Percentiles rank a stretch among this genome's conserved stretches.
These are phyloP conservation scores for Ceratobasidium sp. DNA, from an alignment of 1,284 basidiomycete genomes.

Conservation along the genomic window DNA sequence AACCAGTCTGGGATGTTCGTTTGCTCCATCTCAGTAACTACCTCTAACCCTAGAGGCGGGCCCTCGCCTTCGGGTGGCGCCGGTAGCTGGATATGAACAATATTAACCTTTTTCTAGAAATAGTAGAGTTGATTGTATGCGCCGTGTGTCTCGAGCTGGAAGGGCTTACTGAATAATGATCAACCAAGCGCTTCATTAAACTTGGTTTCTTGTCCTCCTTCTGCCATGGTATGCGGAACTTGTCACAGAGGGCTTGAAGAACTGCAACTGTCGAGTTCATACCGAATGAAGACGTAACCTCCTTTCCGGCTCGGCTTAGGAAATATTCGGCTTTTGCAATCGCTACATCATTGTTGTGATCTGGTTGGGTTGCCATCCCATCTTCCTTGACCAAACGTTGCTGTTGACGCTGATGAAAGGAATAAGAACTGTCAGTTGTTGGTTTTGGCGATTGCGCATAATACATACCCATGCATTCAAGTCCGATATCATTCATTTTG, in stretches of 20 bases:
- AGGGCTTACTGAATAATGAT: not conserved
- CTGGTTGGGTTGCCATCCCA: not conserved
- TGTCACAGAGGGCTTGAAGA: not conserved
- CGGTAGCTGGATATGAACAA: not conserved
- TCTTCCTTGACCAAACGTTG: not conserved
- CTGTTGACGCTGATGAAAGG: not conserved
- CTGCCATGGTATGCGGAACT: not conserved
- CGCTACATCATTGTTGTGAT: not conserved
- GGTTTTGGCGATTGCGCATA: not conserved
- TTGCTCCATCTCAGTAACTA: slow-evolving; percentile 9
- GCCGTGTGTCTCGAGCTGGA: no score
- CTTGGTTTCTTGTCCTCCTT: not conserved
- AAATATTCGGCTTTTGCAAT: not conserved
- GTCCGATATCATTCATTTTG: not conserved
- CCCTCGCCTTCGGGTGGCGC: not conserved
- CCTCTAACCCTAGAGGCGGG: not conserved
- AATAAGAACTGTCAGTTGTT: no score
- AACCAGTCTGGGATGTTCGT: slow-evolving; percentile 43
- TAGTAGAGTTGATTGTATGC: no score
- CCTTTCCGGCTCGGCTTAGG: not conserved
- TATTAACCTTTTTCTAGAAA: not conserved
- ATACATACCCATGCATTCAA: not conserved
- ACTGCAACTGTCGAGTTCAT: not conserved
- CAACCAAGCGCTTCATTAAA: not conserved
- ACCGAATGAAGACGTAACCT: not conserved